These are phyloP conservation scores for Populus hybrid DNA, from an alignment of 441 rosid genomes.

Conservation along the genomic window DNA sequence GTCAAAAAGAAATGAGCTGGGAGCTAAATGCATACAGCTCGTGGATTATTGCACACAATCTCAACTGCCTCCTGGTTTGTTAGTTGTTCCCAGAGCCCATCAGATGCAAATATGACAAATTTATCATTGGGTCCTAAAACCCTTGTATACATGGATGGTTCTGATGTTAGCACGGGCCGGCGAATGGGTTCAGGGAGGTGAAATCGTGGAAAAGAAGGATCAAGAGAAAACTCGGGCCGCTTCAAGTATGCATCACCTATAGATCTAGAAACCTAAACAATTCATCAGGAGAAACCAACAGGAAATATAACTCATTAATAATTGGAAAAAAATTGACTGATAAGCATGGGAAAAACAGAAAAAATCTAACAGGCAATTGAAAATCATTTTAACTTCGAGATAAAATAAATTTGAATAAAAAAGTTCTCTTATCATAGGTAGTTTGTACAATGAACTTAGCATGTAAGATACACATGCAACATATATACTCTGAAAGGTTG, in stretches of 20 bases:
- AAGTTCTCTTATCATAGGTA: neutral
- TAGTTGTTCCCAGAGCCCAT: slow-evolving; percentile 91
- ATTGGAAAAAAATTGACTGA: neutral
- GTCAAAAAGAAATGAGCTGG: neutral
- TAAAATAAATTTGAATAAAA: neutral
- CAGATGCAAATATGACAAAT: slow-evolving; percentile 90
- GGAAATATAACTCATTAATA: slow-evolving; percentile 11
- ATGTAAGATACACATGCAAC: neutral
- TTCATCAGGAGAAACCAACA: slow-evolving; percentile 15
- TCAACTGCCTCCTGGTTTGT: slow-evolving; percentile 86
- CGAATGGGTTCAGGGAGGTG: slow-evolving; percentile 68
- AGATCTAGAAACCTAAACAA: slow-evolving; percentile 68
- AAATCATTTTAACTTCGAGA: neutral
- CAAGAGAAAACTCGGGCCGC: slow-evolving; percentile 72
- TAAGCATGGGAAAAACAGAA: neutral
- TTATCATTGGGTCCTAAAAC: slow-evolving; percentile 55
- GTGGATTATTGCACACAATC: slow-evolving; percentile 64
- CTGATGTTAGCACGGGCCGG: slow-evolving; percentile 76
- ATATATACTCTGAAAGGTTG: neutral
- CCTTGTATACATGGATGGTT: slow-evolving; percentile 59
- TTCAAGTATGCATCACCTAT: slow-evolving; percentile 45
- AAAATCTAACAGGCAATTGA: neutral
- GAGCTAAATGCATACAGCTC: slow-evolving; percentile 47
- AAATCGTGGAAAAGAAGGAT: slow-evolving; percentile 76
- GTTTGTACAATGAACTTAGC: neutral